phyloP scores from a whole-genome alignment of 176 grass and related monocot genomes.

The Triticum dicoccoides region DNA sequence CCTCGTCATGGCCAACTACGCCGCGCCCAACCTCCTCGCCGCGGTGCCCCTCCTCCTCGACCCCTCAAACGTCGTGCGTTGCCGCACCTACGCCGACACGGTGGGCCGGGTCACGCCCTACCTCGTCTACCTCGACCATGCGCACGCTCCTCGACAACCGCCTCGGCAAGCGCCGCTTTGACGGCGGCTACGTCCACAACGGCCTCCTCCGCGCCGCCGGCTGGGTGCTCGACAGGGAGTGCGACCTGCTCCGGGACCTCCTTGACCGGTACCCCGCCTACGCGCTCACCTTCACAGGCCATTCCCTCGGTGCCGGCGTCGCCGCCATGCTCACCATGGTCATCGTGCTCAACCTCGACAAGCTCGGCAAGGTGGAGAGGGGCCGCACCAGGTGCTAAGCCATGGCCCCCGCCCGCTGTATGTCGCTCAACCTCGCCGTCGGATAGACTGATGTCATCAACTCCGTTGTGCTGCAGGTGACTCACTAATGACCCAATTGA shows the following conservation, averaged over 20 bases:
- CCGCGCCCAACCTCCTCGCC: no score
- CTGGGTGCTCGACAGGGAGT: slow-evolving; percentile 75
- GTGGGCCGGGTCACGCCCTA: no score
- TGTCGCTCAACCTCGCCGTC: slow-evolving; percentile 87
- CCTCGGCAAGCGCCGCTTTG: slow-evolving; percentile 69
- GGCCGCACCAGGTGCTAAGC: slow-evolving; percentile 67
- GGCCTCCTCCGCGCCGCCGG: slow-evolving; percentile 63
- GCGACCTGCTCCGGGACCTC: slow-evolving; percentile 60
- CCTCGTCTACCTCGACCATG: no score
- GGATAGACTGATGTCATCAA: slow-evolving; percentile 87
- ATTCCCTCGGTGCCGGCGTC: slow-evolving; percentile 62
- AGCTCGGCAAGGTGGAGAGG: slow-evolving; percentile 55
- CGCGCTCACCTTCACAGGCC: slow-evolving; percentile 76
- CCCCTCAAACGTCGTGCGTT: no score
- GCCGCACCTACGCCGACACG: no score
- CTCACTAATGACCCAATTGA: not conserved
- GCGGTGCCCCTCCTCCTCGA: no score
- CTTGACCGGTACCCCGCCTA: slow-evolving; percentile 57
- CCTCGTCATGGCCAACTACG: no score
- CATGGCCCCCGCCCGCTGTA: slow-evolving; percentile 72
- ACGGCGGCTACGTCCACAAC: slow-evolving; percentile 88
- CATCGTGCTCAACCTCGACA: slow-evolving; percentile 69
- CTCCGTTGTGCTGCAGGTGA: slow-evolving; percentile 78
- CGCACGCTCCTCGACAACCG: no score
- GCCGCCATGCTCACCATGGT: slow-evolving; percentile 81